phyloP scores from a whole-genome alignment of 768 basidiomycete species.

The Phaeotremella fagi region DNA sequence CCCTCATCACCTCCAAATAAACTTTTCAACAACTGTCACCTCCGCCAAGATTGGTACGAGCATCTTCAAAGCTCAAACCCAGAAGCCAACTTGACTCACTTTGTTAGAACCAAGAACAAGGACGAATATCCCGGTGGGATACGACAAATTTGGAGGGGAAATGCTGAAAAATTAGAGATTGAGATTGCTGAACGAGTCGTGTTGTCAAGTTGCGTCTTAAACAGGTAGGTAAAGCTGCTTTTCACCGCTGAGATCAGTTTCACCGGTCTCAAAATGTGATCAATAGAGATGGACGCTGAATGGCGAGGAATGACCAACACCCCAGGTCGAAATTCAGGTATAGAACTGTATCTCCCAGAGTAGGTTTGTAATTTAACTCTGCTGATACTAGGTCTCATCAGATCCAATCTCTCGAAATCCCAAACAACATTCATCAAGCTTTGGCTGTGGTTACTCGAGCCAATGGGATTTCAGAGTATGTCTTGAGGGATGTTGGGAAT shows the following conservation, averaged over 20 bases:
- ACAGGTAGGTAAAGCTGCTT: slow-evolving; percentile 19
- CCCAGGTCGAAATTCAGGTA: too few species aligned
- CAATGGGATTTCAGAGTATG: slow-evolving; percentile 15
- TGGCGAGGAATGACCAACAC: slow-evolving; percentile 8
- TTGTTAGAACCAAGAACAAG: slow-evolving; percentile 23
- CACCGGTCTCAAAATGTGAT: slow-evolving; percentile 15
- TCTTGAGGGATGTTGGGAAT: slow-evolving; percentile 33
- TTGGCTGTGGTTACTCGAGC: slow-evolving; percentile 22
- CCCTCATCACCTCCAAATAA: too few species aligned
- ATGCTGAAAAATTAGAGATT: not conserved
- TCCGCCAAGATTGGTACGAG: not conserved
- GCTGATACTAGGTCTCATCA: slow-evolving; percentile 19
- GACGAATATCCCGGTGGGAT: slow-evolving; percentile 22
- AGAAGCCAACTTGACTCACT: not conserved
- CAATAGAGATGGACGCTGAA: slow-evolving; percentile 26
- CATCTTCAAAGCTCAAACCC: too few species aligned
- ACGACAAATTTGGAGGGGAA: slow-evolving; percentile 8
- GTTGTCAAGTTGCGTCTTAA: slow-evolving; percentile 22
- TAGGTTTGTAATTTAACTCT: slow-evolving; percentile 8
- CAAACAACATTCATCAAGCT: slow-evolving; percentile 7
- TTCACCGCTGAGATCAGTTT: slow-evolving; percentile 16
- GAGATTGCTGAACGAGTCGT: slow-evolving; percentile 21
- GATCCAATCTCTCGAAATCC: slow-evolving; percentile 14
- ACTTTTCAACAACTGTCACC: not conserved
- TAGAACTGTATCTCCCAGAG: slow-evolving; percentile 36